Evolutionary conservation across 768 basidiomycete genomes (phyloP), one percentile per base, ranked within the genome.

Genomic region (Tremella mesenterica): DNA sequence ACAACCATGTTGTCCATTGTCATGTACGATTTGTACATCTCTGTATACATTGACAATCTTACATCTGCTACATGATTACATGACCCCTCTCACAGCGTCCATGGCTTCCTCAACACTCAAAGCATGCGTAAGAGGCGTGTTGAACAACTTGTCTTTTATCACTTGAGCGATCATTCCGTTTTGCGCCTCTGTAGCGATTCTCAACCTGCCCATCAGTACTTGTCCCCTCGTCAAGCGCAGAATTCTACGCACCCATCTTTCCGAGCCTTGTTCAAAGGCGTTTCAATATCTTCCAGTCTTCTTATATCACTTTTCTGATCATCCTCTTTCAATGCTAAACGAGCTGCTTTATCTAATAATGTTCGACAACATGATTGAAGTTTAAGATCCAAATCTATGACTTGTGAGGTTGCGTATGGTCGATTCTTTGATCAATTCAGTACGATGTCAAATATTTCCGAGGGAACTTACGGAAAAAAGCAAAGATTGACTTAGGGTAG

Each of bases 141-240:
- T 75, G 70, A 96, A 95, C 34, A 96, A 81, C 39, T 88, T 80
- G 58, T 93, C 90, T 71, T 97, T 96, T 69, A 97, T 79, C 4
- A 93, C 83, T 69, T 96, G 92, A 1, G 90, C 79, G 56, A 95
- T 90, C 50, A 97, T 81, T 1, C 90, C 92, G 61, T 96, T 91
- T 61, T 93, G 89, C 1, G 87, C 87, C 69, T 96, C 91, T 3
- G 84, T 80, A 0, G 90, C 83, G 50, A 96, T 88, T 64, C 86
- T 90, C 34, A 82, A 84, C 70, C 92, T 96, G 63, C 25, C 10
- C 43, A 41, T 41, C 38, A 41, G 38, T 14, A 4, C 4, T 5
- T n/a, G 23, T 10, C 36, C 28, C n/a, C n/a, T n/a, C n/a, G 18
- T 12, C 25, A 26, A 49, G 36, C 9, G 2, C 20, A 39, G n/a